Percentiles rank a stretch among this genome's conserved stretches.
Conservation (phyloP, 2,329 filamentous ascomycete genomes). For the Dryadomyces quercivorus region DNA sequence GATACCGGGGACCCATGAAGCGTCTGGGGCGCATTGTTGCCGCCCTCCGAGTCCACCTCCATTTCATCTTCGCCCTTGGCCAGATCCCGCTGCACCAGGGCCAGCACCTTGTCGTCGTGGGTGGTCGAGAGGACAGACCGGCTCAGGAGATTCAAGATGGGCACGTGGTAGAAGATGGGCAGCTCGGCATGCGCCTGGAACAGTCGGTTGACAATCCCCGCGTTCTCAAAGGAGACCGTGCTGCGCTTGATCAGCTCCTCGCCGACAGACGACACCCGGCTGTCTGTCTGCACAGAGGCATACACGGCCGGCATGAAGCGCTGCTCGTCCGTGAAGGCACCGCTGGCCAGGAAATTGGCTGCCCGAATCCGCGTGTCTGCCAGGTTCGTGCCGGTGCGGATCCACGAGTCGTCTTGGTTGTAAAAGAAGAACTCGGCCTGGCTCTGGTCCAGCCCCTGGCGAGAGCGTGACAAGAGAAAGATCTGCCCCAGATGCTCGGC, state of each 20-base stretch:
- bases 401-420: conserved; percentile 58
- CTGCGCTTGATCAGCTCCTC: conserved; percentile 81
- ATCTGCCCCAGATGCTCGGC: conserved; percentile 67
- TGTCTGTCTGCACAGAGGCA: conserved; percentile 72
- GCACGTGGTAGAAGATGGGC: conserved; percentile 62
- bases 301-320: conserved; percentile 75
- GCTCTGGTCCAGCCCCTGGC: background rate
- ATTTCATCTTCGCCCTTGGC: conserved; percentile 14
- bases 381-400: conserved; percentile 47
- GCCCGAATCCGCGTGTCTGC: conserved; percentile 58
- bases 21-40: background rate
- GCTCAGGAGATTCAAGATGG: conserved; percentile 61
- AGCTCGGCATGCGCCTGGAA: conserved; percentile 64
- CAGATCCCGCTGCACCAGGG: conserved; percentile 57
- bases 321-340: conserved; percentile 72
- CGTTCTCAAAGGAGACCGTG: conserved; percentile 60
- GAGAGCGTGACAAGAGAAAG: conserved; percentile 40
- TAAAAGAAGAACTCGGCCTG: conserved; percentile 60
- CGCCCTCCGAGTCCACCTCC: no score
- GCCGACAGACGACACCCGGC: conserved; percentile 67
- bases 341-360: conserved; percentile 65
- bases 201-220: conserved; percentile 47
- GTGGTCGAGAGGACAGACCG: conserved; percentile 65
- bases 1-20: background rate
- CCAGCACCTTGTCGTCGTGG: conserved; percentile 55